Base-by-base conservation (phyloP, 306 rosid genomes). In the Gillenia trifoliata region DNA sequence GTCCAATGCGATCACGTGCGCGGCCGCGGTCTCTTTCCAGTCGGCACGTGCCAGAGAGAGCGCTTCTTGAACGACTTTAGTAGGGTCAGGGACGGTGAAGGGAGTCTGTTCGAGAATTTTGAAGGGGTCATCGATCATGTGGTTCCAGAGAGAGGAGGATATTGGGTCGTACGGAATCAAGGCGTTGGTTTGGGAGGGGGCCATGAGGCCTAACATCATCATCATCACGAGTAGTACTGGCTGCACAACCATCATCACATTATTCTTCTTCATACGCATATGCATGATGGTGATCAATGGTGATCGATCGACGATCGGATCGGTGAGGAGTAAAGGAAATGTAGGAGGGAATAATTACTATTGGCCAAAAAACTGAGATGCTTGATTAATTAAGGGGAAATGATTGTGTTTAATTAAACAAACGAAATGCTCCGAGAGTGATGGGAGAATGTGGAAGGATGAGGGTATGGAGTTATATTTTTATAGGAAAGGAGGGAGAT, bases 31-130 rank as follows among this genome's bases (percentile, higher is more conserved):
- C 66, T 84, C 86, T 59, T 74, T 83, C 90, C 87, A 86, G 38
- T 86, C 90, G 2, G 86, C 86, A 16, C 82, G 84, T 1, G 89
- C 91, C 57, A 83, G 28, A 1, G 87, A 81, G 0, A 83, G 57
- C 2, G 66, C 49, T 1, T 80, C 88, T 7, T 71, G 2, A 6
- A 7, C 22, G 22, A 65, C 76, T 26, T 29, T 63, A 15, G 52
- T 15, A 45, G 30, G 84, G 25, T 2, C 8, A 8, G 60, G 79
- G 26, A 81, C 15, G 49, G 71, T 74, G 2, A 76, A 60, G 0
- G 88, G 85, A 31, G 52, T 68, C 31, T 85, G 87, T 6, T 85
- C 87, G 0, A 85, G 87, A 63, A 85, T 76, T 68, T 82, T 71
- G 72, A 88, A 83, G 0, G 88, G 88, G 45, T 88, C 86, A 0